Conservation (phyloP, 2,329 filamentous ascomycete genomes). For the Aureobasidium namibiae region DNA sequence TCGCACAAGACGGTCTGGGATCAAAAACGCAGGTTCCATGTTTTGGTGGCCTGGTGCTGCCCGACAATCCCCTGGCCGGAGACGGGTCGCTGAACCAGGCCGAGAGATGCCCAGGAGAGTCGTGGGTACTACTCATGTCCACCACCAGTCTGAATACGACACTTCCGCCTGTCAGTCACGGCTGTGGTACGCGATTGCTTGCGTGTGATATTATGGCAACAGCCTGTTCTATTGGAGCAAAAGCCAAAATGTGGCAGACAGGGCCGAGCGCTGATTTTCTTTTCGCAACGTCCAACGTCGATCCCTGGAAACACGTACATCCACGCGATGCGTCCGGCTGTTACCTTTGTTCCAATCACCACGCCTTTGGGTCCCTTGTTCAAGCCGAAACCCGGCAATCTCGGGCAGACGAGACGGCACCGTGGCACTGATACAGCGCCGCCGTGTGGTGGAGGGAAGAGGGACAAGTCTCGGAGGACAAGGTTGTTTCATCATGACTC, state of each 20-base stretch:
- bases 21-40: constrained; percentile 9
- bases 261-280: constrained; percentile 8
- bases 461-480: constrained; percentile 1
- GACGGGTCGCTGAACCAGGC: constrained; percentile 4
- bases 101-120: constrained; percentile 3
- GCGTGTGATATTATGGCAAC: neutral
- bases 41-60: constrained; percentile 9
- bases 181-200: neutral
- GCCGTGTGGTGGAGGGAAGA: neutral
- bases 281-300: constrained; percentile 11
- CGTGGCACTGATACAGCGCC: neutral
- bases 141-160: constrained; percentile 1
- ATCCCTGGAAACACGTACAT: constrained; percentile 1
- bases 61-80: neutral
- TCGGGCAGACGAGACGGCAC: neutral
- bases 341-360: neutral
- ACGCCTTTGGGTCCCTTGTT: neutral
- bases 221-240: constrained; percentile 7
- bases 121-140: neutral
- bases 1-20: constrained; percentile 2
- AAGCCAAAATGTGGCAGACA: constrained; percentile 1
- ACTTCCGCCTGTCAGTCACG: neutral
- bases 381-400: constrained; percentile 8
- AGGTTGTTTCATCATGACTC: constrained; percentile 13
- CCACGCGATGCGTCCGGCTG: neutral